Evolutionary conservation across 2,329 filamentous ascomycete species (phyloP).

Genomic region (Didymella lethalis): DNA sequence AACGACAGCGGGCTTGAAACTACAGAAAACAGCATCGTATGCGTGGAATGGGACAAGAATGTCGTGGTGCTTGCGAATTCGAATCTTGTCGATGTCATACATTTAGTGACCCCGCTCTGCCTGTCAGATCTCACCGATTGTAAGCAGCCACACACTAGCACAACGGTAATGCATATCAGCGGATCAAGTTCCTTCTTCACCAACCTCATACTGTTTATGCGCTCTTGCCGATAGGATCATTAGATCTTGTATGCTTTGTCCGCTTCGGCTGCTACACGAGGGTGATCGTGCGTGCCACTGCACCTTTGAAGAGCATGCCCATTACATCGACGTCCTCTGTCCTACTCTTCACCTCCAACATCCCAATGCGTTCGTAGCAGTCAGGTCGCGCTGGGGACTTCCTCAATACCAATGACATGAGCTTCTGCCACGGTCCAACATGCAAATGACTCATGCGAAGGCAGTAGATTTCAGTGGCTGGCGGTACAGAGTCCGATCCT

Average conservation of each 20-base stretch:
- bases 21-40: neutral
- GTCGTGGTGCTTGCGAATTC: neutral
- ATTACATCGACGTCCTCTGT: neutral
- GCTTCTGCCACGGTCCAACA: neutral
- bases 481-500: neutral
- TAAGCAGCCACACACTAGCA: neutral
- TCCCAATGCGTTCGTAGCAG: neutral
- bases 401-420: neutral
- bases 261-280: neutral
- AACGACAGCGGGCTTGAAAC: neutral
- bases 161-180: neutral
- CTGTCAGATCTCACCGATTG: neutral
- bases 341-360: neutral
- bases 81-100: neutral
- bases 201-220: neutral
- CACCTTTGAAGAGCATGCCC: neutral
- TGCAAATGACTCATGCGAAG: neutral
- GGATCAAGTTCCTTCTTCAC: neutral
- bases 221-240: too few relatives aligned
- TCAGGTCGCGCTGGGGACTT: neutral
- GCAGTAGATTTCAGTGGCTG: neutral
- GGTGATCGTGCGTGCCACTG: neutral
- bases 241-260: too few relatives aligned
- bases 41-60: neutral
- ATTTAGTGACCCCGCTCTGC: neutral